Evolutionary conservation across 192 early-diverging fungal genomes (phyloP).

Genomic region (Rhizoclosmatium globosum): DNA sequence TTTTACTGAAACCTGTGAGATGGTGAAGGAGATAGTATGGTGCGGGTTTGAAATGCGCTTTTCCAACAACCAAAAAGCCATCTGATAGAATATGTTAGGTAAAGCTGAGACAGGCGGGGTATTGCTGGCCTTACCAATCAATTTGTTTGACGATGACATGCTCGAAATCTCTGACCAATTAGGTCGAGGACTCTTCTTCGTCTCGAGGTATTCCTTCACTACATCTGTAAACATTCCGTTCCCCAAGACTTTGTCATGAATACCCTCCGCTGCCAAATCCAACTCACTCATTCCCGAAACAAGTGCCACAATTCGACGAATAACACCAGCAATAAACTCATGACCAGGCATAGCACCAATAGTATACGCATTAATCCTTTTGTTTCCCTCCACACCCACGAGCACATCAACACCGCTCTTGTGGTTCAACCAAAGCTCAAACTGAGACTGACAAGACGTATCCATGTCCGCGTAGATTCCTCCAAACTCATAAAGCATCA

Average conservation of each 20-base stretch:
- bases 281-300: not conserved
- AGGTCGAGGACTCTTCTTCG: not conserved
- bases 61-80: conserved; percentile 1
- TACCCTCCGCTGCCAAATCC: not conserved
- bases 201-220: not conserved
- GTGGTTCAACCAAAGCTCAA: conserved; percentile 36
- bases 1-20: no score
- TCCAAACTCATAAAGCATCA: conserved; percentile 41
- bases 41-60: not conserved
- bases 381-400: conserved; percentile 24
- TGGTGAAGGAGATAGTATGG: not conserved
- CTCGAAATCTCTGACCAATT: not conserved
- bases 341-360: conserved; percentile 31
- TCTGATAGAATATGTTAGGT: not conserved
- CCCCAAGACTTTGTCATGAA: not conserved
- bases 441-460: conserved; percentile 16
- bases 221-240: conserved; percentile 6
- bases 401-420: not conserved
- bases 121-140: no score
- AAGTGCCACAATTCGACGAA: conserved; percentile 10
- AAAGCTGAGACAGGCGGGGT: not conserved
- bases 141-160: not conserved
- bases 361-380: conserved; percentile 34
- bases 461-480: conserved; percentile 50
- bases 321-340: conserved; percentile 12